Base-by-base conservation (phyloP, 768 basidiomycete species). In the Mrakia hoshinonis region DNA sequence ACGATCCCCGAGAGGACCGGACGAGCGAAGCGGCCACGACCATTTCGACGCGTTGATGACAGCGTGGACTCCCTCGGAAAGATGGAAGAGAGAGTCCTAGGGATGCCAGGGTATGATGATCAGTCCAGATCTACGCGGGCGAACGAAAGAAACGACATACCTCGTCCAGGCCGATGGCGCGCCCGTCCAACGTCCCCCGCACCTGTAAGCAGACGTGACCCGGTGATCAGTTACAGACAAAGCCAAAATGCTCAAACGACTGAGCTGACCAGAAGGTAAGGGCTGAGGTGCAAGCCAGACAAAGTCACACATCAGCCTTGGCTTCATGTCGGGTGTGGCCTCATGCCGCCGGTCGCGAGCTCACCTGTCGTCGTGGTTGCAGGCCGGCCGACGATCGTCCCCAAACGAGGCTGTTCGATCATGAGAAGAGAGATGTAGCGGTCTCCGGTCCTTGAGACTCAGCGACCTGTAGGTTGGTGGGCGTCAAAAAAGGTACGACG, bases 331-430 rank as follows among this genome's bases (percentile, higher is more conserved):
- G 34, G 26, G 24, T n/a, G 11, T 26, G 58, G 36, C 31, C 18
- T 39, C 58, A 18, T 29, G 54, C 46, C 20, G 46, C 15, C 6
- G 5, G 49, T 10, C 20, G 49, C 7, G 49, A 51, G 58, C 58
- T 61, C 58, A 61, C 58, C 58, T 61, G 58, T 61, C 58, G 34
- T 61, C 58, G 34, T 61, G 58, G 7, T 61, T 61, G 58, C 58
- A 61, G 13, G 58, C 58, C 22, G 58, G 58, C 22, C 58, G 34
- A 13, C 36, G 31, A 31, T 61, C 58, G 36, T 61, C 58, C 11
- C 58, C 58, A 22, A 61, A 61, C 18, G 58, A 61, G 22, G 58
- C 58, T 20, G 58, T 43, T 15, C 43, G 43, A 43, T 43, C 43
- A 43, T 43, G 43, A 15, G 43, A 43, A 15, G 43, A 43, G 6